Evolutionary conservation across 2,329 filamentous ascomycete species (phyloP), one percentile per base, ranked within the genome.

Genomic region (Nothomitra cinnamomea): DNA sequence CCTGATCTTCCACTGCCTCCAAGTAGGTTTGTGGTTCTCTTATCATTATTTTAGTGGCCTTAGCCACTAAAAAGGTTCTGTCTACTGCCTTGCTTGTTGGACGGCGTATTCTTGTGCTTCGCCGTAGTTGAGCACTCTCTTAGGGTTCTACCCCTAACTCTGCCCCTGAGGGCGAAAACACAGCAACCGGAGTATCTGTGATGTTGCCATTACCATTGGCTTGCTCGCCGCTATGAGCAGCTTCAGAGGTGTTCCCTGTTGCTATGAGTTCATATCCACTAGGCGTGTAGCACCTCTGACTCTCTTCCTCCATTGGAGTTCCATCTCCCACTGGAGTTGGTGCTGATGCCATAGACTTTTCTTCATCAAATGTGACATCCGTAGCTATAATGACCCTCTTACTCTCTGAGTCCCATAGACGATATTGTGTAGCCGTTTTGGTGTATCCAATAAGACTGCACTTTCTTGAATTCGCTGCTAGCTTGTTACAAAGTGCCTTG

Each of bases 331-430:
- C n/a, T n/a, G n/a, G 21, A 7, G 1, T 45, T 22, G n/a, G 41
- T 4, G 2, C 19, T 22, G n/a, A 7, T 45, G 40, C 40, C 19
- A n/a, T 45, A 22, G 42, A 17, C 32, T 21, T 15, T 10, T 48
- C 15, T 15, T 58, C 51, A n/a, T 56, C 25, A 22, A 56, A 57
- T 2, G 19, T 48, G 0, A 58, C 54, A 42, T 58, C 28, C 1
- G 45, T 54, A 1, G 15, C 21, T 12, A 42, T 13, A 1, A 52
- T n/a, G 2, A 45, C 24, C 3, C 19, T 22, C 4, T 25, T 21
- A 1, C 1, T 15, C 3, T 25, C 8, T 10, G 36, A 38, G 43
- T 57, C 45, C 43, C 28, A 58, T 8, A 58, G 6, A 1, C 52
- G 54, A 25, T 55, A 58, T 17, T 54, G 51, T 17, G 51, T 54